Percentiles rank a stretch among this genome's conserved stretches.
Evolutionary conservation across 768 basidiomycete genomes (phyloP).

Genomic region (Leccinum imitatum): DNA sequence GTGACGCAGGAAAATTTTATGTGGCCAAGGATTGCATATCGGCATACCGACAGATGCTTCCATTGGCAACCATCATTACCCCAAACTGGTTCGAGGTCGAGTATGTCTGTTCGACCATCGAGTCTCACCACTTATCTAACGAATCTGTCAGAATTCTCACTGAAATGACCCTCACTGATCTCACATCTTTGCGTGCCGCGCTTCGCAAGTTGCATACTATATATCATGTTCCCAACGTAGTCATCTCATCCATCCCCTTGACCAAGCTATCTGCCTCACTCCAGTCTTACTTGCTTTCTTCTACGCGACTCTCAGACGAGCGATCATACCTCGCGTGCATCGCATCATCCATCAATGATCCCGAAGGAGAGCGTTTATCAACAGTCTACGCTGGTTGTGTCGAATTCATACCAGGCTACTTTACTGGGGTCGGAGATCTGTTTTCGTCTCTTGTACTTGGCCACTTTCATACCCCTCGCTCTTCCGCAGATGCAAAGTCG

Average conservation of each 20-base stretch:
- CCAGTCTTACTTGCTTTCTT: slow-evolving; percentile 44
- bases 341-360: slow-evolving; percentile 52
- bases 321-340: slow-evolving; percentile 74
- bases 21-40: slow-evolving; percentile 86
- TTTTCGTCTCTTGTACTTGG: slow-evolving; percentile 91
- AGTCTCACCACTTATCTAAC: slow-evolving; percentile 1
- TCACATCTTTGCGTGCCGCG: slow-evolving; percentile 64
- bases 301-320: slow-evolving; percentile 3
- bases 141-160: slow-evolving; percentile 64
- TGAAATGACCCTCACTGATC: slow-evolving; percentile 62
- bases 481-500: slow-evolving; percentile 8
- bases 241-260: slow-evolving; percentile 87
- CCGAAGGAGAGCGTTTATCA: slow-evolving; percentile 27
- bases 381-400: slow-evolving; percentile 64
- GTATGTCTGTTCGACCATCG: slow-evolving; percentile 40
- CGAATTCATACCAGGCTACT: slow-evolving; percentile 84
- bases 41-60: slow-evolving; percentile 75
- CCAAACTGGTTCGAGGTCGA: slow-evolving; percentile 99
- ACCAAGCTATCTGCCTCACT: slow-evolving; percentile 57
- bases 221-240: slow-evolving; percentile 79
- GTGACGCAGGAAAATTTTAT: slow-evolving; percentile 87
- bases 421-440: slow-evolving; percentile 94
- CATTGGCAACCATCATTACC: slow-evolving; percentile 90
- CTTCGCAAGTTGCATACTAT: slow-evolving; percentile 72
- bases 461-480: slow-evolving; percentile 52